A percentile compares a stretch with the other conserved stretches of the same genome.
phyloP scores from a whole-genome alignment of 306 rosid species.

The Lathyrus sativus region DNA sequence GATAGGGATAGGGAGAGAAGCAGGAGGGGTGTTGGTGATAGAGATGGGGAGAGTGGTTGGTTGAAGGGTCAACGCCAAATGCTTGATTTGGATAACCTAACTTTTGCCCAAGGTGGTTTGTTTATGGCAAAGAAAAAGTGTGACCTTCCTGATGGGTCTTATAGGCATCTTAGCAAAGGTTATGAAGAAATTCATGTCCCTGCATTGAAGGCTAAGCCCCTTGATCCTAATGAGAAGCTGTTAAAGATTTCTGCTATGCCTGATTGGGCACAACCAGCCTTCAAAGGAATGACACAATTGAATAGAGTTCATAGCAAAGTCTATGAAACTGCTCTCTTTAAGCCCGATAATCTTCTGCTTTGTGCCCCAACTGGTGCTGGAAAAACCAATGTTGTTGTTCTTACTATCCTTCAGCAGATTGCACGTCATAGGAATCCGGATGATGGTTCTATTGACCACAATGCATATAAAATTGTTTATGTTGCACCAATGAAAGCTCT shows the following conservation, averaged over 20 bases:
- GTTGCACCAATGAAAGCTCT: conserved; percentile 99
- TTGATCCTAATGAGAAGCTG: conserved; percentile 69
- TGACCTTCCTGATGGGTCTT: conserved; percentile 81
- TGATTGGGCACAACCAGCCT: conserved; percentile 93
- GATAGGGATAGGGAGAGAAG: conserved; percentile 68
- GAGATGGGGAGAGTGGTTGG: conserved; percentile 84
- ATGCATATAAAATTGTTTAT: conserved; percentile 82
- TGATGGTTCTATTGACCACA: conserved; percentile 83
- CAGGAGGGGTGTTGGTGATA: conserved; percentile 68
- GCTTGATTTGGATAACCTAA: conserved; percentile 84
- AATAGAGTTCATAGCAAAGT: conserved; percentile 94
- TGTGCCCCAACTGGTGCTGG: conserved; percentile 99
- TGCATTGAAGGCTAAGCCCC: conserved; percentile 69
- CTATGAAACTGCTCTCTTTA: conserved; percentile 79
- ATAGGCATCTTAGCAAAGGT: conserved; percentile 71
- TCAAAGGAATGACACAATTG: conserved; percentile 87
- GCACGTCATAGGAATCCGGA: conserved; percentile 73
- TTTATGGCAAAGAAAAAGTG: conserved; percentile 75
- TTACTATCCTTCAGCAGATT: conserved; percentile 89
- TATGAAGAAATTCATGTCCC: conserved; percentile 95
- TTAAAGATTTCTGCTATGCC: conserved; percentile 80
- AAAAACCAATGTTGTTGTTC: conserved; percentile 96
- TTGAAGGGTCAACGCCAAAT: conserved; percentile 72
- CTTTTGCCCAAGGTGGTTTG: conserved; percentile 69
- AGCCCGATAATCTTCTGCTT: conserved; percentile 68